These are phyloP conservation scores for Moricandia arvensis DNA, from an alignment of 345 rosid species.

Conservation along the genomic window DNA sequence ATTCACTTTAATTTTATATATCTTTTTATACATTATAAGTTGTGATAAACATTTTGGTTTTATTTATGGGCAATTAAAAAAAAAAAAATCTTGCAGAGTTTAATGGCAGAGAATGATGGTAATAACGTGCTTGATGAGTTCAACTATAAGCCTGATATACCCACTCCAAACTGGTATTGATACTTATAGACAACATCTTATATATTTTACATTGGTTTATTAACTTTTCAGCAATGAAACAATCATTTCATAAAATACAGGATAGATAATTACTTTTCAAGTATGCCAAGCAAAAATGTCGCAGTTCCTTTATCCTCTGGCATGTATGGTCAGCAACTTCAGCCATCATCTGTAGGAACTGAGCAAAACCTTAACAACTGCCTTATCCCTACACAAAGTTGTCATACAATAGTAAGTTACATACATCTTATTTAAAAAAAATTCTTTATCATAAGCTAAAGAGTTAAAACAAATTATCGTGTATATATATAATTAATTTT, in stretches of 20 bases:
- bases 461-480: not conserved
- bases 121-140: not conserved
- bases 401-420: not conserved
- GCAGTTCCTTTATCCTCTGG: not conserved
- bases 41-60: not conserved
- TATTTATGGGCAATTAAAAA: not conserved
- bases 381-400: not conserved
- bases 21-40: not conserved
- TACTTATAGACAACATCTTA: not conserved
- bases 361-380: not conserved
- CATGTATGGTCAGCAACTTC: not conserved
- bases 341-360: not conserved
- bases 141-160: not conserved
- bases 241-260: not conserved
- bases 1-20: not conserved
- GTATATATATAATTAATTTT: not conserved
- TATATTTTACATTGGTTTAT: not conserved
- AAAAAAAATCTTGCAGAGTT: not conserved
- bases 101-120: not conserved
- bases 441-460: not conserved
- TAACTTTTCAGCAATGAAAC: not conserved
- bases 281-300: not conserved
- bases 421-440: not conserved
- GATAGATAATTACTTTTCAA: not conserved
- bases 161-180: not conserved